Conservation (phyloP, 1,139 yeast genomes). For the Debaryomyces sp. region DNA sequence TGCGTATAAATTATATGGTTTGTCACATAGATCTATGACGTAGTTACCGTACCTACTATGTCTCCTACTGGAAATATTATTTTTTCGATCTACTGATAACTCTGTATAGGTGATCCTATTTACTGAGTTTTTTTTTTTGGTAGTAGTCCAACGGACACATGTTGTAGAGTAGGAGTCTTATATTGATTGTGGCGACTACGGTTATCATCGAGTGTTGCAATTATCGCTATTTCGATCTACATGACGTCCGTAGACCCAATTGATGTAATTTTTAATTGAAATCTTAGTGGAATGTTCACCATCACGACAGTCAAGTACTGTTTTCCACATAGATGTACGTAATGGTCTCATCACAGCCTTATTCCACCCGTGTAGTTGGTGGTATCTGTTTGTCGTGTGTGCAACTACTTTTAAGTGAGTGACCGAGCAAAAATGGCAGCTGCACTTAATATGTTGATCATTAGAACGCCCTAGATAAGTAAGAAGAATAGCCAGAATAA, state of each 20-base stretch:
- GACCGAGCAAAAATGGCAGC: conserved; percentile 6
- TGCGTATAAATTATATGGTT: background rate
- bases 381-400: background rate
- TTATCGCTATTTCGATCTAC: background rate
- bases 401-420: background rate
- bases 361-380: background rate
- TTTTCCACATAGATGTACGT: background rate
- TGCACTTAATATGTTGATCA: background rate
- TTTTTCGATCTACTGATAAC: background rate
- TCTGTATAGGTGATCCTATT: background rate
- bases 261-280: background rate
- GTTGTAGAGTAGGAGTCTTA: background rate
- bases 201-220: background rate
- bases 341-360: background rate
- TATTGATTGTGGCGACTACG: background rate
- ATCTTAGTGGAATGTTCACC: background rate
- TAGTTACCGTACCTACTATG: background rate
- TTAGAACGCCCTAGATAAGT: conserved; percentile 1
- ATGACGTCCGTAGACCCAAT: background rate
- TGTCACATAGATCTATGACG: background rate
- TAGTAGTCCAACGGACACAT: background rate
- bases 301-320: background rate
- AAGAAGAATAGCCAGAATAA: background rate
- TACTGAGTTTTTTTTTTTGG: background rate
- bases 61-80: background rate